Conservation (phyloP, 2,329 filamentous ascomycete species). For the Elsinoe arachidis region DNA sequence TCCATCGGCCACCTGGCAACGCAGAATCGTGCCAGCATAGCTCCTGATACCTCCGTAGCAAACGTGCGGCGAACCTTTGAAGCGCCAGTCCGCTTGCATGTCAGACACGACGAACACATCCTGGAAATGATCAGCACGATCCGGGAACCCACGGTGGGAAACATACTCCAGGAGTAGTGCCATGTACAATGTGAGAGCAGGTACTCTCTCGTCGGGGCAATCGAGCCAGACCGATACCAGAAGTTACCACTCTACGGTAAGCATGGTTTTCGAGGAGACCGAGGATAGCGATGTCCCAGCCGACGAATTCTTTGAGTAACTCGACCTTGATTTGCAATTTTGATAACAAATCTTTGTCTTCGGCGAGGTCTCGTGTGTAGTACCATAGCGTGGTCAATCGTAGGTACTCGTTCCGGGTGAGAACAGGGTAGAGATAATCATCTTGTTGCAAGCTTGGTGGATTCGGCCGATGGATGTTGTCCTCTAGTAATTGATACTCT, state of each 20-base stretch:
- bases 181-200: constrained; percentile 36
- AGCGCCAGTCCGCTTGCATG: constrained; percentile 39
- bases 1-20: constrained; percentile 33
- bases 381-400: constrained; percentile 37
- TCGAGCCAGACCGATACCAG: constrained; percentile 34
- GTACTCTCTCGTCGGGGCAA: constrained; percentile 39
- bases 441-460: background rate
- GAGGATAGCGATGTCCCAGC: constrained; percentile 40
- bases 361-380: constrained; percentile 33
- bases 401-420: constrained; percentile 31
- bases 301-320: constrained; percentile 34
- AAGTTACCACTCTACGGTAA: constrained; percentile 36
- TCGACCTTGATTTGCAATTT: constrained; percentile 36
- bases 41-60: constrained; percentile 32
- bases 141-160: constrained; percentile 17
- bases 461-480: background rate
- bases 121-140: constrained; percentile 15
- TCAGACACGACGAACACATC: constrained; percentile 35
- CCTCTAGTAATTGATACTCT: background rate
- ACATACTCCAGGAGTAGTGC: background rate
- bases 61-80: constrained; percentile 34
- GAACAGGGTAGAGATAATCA: constrained; percentile 28
- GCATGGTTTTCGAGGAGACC: constrained; percentile 37
- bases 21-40: constrained; percentile 36
- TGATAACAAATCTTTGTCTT: constrained; percentile 34